Evolutionary conservation across 345 rosid genomes (phyloP).

Genomic region (Salix dunnii): DNA sequence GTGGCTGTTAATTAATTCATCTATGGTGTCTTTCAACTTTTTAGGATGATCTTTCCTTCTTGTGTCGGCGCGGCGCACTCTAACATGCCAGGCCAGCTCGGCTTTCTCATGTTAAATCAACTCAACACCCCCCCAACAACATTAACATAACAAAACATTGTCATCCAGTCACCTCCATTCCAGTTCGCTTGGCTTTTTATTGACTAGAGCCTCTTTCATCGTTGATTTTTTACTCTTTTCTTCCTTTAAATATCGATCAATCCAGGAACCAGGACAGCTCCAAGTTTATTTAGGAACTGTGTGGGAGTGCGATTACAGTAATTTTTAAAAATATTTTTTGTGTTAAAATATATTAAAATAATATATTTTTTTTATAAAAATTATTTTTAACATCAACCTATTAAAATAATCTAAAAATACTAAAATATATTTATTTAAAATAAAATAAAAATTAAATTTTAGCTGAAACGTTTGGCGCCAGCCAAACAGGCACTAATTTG

Average conservation of each 20-base stretch:
- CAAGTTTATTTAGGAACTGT: background rate
- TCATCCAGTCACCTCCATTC: background rate
- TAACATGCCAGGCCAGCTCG: conserved; percentile 8
- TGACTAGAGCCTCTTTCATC: background rate
- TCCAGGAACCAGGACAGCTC: background rate
- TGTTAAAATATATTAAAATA: too few relatives aligned
- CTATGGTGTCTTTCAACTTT: conserved; percentile 8
- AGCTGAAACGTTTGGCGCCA: too few relatives aligned
- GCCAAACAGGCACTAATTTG: too few relatives aligned
- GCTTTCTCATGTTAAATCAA: conserved; percentile 10
- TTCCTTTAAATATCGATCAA: background rate
- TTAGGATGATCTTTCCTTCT: background rate
- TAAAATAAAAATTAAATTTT: too few relatives aligned
- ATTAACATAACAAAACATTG: too few relatives aligned
- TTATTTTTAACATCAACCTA: too few relatives aligned
- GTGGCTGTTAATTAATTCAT: conserved; percentile 19
- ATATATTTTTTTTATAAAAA: too few relatives aligned
- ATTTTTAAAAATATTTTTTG: too few relatives aligned
- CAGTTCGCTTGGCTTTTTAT: background rate
- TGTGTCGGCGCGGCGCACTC: background rate
- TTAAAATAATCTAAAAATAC: too few relatives aligned
- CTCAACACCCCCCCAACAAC: background rate
- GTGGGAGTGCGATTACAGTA: too few relatives aligned
- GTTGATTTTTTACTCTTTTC: background rate
- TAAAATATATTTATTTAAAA: too few relatives aligned